Evolutionary conservation across 106 monocot genomes (phyloP).

Genomic region (Dendrobium huoshanense): DNA sequence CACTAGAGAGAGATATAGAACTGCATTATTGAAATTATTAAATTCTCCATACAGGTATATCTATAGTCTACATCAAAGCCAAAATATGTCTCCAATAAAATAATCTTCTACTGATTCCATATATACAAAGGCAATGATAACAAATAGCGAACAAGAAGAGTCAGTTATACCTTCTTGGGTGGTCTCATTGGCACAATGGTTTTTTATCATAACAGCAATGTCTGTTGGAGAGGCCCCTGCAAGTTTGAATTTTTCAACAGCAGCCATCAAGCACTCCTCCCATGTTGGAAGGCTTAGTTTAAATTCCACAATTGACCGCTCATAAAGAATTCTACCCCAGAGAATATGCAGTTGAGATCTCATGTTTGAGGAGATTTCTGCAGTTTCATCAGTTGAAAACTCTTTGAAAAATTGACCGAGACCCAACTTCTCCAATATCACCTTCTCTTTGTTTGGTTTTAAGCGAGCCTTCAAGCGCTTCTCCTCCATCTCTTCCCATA

Average conservation of each 20-base stretch:
- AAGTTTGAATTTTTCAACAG: constrained; percentile 77
- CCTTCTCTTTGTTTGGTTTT: constrained; percentile 51
- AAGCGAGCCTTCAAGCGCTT: constrained; percentile 39
- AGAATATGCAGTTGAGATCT: constrained; percentile 70
- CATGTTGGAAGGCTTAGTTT: constrained; percentile 60
- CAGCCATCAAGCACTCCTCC: constrained; percentile 72
- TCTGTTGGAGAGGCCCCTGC: constrained; percentile 71
- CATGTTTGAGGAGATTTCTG: constrained; percentile 62
- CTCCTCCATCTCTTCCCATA: constrained; percentile 77
- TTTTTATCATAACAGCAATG: constrained; percentile 86
- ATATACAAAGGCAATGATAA: background rate
- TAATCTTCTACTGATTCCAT: background rate
- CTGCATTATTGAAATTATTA: background rate
- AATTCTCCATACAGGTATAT: background rate
- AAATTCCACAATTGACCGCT: constrained; percentile 82
- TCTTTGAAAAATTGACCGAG: constrained; percentile 43
- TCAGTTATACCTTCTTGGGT: constrained; percentile 59
- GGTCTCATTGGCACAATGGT: constrained; percentile 76
- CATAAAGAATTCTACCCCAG: constrained; percentile 88
- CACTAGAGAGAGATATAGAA: background rate
- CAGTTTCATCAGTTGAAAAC: constrained; percentile 59
- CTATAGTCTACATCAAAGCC: background rate
- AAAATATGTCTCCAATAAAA: background rate
- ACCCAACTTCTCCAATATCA: constrained; percentile 52
- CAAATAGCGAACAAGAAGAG: background rate